Evolutionary conservation across 805 yeast genomes (phyloP).

Genomic region (Kockiozyma suomiensis): DNA sequence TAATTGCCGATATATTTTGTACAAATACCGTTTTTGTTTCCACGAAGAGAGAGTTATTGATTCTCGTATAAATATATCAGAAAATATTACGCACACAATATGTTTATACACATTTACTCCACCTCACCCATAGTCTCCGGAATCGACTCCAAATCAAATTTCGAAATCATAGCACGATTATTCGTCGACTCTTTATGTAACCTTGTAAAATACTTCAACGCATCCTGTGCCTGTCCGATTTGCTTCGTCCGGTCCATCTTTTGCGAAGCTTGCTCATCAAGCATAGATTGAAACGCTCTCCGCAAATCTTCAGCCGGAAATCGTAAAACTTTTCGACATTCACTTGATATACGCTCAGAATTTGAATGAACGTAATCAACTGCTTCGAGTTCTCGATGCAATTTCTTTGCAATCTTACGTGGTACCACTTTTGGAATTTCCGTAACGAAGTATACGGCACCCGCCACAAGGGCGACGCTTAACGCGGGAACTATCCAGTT

Average conservation of each 20-base stretch:
- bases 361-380: conserved; percentile 79
- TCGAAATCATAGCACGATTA: conserved; percentile 18
- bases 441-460: conserved; percentile 63
- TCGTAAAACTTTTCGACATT: conserved; percentile 76
- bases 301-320: conserved; percentile 83
- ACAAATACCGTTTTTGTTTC: not conserved
- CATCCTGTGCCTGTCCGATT: conserved; percentile 58
- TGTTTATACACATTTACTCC: not conserved
- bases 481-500: conserved; percentile 58
- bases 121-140: not conserved
- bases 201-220: conserved; percentile 57
- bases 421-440: conserved; percentile 93
- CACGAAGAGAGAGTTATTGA: not conserved
- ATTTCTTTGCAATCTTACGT: conserved; percentile 73
- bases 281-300: conserved; percentile 62
- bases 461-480: conserved; percentile 54
- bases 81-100: not conserved
- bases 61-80: not conserved
- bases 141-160: conserved; percentile 24
- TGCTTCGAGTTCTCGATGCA: conserved; percentile 61
- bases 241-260: conserved; percentile 58
- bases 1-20: not conserved
- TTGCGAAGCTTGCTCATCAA: conserved; percentile 61
- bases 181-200: conserved; percentile 46
- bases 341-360: conserved; percentile 76